Evolutionary conservation across 495 filamentous ascomycete genomes (phyloP).

Genomic region (Neurospora sp.): DNA sequence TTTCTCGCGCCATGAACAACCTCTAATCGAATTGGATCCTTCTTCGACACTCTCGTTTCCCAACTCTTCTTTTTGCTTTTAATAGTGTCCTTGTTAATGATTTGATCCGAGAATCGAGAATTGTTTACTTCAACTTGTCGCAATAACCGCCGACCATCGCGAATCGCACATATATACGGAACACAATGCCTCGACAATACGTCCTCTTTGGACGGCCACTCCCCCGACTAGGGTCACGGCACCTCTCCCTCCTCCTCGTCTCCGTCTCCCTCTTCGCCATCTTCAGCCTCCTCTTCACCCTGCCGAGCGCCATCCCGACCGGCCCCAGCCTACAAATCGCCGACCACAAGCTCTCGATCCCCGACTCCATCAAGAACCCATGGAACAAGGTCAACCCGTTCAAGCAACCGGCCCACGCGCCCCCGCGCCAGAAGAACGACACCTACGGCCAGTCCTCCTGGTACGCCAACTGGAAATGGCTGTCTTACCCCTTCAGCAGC

Average conservation of each 20-base stretch:
- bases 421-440: constrained; percentile 64
- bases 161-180: not conserved
- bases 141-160: not conserved
- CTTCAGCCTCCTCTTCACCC: constrained; percentile 38
- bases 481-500: constrained; percentile 73
- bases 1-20: not conserved
- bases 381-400: constrained; percentile 47
- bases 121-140: not conserved
- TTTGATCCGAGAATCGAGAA: not conserved
- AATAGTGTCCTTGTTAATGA: not conserved
- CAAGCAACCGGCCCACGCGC: constrained; percentile 60
- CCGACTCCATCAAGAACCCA: constrained; percentile 34
- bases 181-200: constrained; percentile 42
- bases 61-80: not conserved
- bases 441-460: constrained; percentile 70
- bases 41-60: not conserved
- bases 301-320: constrained; percentile 32
- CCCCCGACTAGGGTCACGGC: constrained; percentile 32
- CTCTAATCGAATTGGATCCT: not conserved
- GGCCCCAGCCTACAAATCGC: constrained; percentile 24
- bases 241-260: constrained; percentile 35
- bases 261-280: constrained; percentile 32
- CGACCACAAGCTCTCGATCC: constrained; percentile 33
- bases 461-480: constrained; percentile 84
- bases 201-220: constrained; percentile 35